Evolutionary conservation across 352 stramenopile species (phyloP), one percentile per base, ranked within the genome.

Genomic region (Pythium monospermum): DNA sequence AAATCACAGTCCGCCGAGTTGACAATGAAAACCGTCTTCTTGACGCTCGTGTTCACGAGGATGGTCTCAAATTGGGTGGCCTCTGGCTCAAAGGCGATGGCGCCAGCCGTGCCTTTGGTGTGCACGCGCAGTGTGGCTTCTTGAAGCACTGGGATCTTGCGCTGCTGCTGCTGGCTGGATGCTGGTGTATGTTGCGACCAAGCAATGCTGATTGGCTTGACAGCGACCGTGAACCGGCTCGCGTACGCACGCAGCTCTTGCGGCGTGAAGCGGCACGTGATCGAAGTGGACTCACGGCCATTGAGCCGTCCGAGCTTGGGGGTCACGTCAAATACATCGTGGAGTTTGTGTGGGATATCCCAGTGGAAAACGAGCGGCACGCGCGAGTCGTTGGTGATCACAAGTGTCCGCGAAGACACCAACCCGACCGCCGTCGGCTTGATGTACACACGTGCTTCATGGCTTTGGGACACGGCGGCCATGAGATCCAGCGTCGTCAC

Each of bases 331-430:
- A 96, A 91, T 1, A 87, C 64, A 35, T 63, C 61, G 12, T 83
- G 45, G 39, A 85, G 59, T 38, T 78, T 73, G 37, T 57, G 47
- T 25, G 86, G 83, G 3, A 96, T 39, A 6, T 87, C 69, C 69
- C 76, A 92, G n/a, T 71, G 69, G 59, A 83, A 96, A 30, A 95
- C 80, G 10, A 96, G 73, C 15, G 89, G 89, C 33, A 97, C 73
- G 4, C 89, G 76, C 26, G 86, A 95, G 10, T 53, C 64, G 53
- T 97, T 97, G 3, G 76, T 40, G 21, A 96, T 57, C 16, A 70
- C 52, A 16, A 96, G 61, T 0, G 64, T 56, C 1, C 73, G 67
- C 6, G 64, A 39, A 4, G 83, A 91, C 18, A 68, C 39, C 15
- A 97, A 62, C 13, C 86, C 85, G 6, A 96, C 48, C 5, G 77